Base-by-base conservation (phyloP, 2,329 filamentous ascomycete genomes). In the Diaporthe amygdali region DNA sequence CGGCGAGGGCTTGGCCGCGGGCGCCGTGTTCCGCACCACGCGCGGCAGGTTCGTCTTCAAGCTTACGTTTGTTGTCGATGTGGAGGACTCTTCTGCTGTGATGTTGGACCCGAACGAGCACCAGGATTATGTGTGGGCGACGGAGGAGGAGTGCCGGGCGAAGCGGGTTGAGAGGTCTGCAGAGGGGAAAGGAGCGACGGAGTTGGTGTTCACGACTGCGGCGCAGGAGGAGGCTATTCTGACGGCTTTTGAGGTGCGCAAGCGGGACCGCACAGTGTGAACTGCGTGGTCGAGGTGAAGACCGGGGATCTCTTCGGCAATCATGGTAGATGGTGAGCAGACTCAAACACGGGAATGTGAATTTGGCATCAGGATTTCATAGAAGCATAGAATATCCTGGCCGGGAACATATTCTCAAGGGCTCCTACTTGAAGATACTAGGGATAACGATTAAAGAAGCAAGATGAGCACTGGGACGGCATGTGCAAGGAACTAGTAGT, bases 31-130 rank as follows among this genome's bases (percentile, higher is more conserved):
- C 37, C 64, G 73, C 4, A 79, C 77, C 47, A 73, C 77, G 9
- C 71, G 74, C 0, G 77, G 77, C 1, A 68, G 32, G 20, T 54
- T 61, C 2, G 66, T 77, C 10, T 69, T 72, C 52, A 79, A 79
- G 56, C 73, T 79, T 30, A 76, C 73, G 0, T 81, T 81, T 27
- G 73, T 76, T 46, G 77, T 74, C 1, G 74, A 77, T 56, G 77
- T 79, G 1, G 46, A 72, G 55, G 71, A 66, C 6, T 41, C 37
- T 8, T 22, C 14, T 5, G 66, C 55, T n/a, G 78, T 80, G 32
- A 74, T 39, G 64, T 70, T 81, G 5, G 79, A 82, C 66, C 78
- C 79, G 4, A 72, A 79, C 9, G 80, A 82, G 73, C 81, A 82
- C 74, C 76, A 78, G 70, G 73, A 72, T 15, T 79, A 75, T 49